These are phyloP conservation scores for Saturnispora quitensis DNA, from an alignment of 805 yeast genomes.

Conservation along the genomic window DNA sequence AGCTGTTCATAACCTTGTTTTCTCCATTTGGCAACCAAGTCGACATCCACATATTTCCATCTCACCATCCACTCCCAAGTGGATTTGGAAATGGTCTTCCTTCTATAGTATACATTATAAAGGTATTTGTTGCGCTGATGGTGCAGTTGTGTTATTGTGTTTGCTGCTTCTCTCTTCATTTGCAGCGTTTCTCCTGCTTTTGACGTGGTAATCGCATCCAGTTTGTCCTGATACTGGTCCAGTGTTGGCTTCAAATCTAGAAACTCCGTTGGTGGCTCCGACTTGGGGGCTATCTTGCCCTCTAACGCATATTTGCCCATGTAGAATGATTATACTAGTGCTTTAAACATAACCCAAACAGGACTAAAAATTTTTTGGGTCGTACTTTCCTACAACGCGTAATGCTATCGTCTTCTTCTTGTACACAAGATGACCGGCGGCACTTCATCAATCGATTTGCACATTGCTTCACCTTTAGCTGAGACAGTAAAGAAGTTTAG, in stretches of 20 bases:
- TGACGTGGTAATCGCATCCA: slow-evolving; percentile 37
- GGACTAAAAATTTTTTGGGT: not conserved
- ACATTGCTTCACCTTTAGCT: not conserved
- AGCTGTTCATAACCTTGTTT: slow-evolving; percentile 69
- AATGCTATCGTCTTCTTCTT: not conserved
- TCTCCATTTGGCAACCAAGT: slow-evolving; percentile 62
- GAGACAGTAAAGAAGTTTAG: slow-evolving; percentile 48
- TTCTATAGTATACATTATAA: slow-evolving; percentile 62
- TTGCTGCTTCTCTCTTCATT: slow-evolving; percentile 44
- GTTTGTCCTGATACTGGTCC: slow-evolving; percentile 44
- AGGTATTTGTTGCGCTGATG: slow-evolving; percentile 73
- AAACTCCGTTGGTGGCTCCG: slow-evolving; percentile 66
- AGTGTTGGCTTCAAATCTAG: slow-evolving; percentile 60
- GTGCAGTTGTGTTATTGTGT: slow-evolving; percentile 63
- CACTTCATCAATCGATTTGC: not conserved
- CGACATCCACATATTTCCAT: slow-evolving; percentile 57
- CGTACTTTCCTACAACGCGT: not conserved
- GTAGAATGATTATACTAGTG: not conserved
- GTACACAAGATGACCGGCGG: not conserved
- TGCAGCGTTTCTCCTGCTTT: slow-evolving; percentile 30
- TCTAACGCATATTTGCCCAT: not conserved
- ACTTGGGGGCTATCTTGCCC: slow-evolving; percentile 14
- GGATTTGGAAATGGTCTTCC: slow-evolving; percentile 55
- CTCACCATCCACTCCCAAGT: slow-evolving; percentile 67
- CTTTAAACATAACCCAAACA: not conserved